These are phyloP conservation scores for Paramecium sonneborni DNA, from an alignment of 73 alveolate genomes.

Conservation along the genomic window DNA sequence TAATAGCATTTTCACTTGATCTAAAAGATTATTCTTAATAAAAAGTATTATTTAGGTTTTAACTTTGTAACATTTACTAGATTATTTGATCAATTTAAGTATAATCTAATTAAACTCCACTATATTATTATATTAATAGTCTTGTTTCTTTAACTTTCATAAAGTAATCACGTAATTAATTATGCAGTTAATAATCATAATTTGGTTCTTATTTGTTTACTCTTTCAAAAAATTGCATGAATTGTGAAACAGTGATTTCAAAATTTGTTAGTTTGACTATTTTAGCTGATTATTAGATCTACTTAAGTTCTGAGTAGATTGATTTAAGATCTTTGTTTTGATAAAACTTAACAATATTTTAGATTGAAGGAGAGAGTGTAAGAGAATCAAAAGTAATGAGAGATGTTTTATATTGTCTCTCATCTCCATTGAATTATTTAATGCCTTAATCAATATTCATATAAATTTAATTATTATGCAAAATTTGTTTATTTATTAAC, in stretches of 20 bases:
- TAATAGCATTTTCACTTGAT: not conserved
- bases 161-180: not conserved
- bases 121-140: not conserved
- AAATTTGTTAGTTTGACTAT: not conserved
- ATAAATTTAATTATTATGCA: slow-evolving; percentile 20
- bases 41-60: not conserved
- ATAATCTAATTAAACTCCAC: not conserved
- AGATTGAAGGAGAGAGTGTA: not conserved
- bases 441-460: not conserved
- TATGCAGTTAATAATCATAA: slow-evolving; percentile 7
- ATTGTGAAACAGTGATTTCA: not conserved
- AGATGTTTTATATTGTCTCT: not conserved
- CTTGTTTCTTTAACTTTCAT: not conserved
- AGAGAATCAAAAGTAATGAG: not conserved
- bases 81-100: not conserved
- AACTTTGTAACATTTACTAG: not conserved
- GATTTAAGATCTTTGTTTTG: not conserved
- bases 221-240: not conserved
- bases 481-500: slow-evolving; percentile 25
- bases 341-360: not conserved
- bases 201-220: not conserved
- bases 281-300: not conserved
- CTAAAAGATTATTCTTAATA: not conserved
- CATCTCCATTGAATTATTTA: not conserved
- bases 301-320: not conserved